A percentile compares a stretch with the other conserved stretches of the same genome.
Evolutionary conservation across 805 yeast genomes (phyloP).

Genomic region (Starmerella kuoi): DNA sequence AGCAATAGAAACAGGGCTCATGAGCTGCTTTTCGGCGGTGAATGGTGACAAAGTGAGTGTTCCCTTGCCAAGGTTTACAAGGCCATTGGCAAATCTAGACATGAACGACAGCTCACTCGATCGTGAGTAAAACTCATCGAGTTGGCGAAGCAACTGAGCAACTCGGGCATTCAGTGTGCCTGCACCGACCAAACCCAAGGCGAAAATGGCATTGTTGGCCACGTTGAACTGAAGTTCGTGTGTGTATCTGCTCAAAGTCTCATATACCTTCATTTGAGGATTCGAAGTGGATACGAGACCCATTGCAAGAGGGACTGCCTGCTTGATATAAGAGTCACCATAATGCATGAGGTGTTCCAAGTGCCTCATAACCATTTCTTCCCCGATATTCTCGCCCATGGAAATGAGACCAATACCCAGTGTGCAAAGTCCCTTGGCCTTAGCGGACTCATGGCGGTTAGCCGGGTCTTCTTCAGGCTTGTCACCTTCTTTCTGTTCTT

Average conservation of each 20-base stretch:
- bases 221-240: conserved; percentile 92
- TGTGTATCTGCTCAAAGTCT: conserved; percentile 87
- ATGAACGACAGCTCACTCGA: conserved; percentile 83
- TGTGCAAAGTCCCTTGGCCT: conserved; percentile 78
- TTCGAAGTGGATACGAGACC: conserved; percentile 85
- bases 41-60: conserved; percentile 81
- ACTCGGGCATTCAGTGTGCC: conserved; percentile 98
- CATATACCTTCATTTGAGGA: conserved; percentile 95
- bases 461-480: conserved; percentile 21
- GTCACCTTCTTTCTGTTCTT: conserved; percentile 24
- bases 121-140: conserved; percentile 84
- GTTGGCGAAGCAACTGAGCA: conserved; percentile 87
- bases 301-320: conserved; percentile 97
- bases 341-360: conserved; percentile 96
- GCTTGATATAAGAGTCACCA: conserved; percentile 79
- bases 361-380: conserved; percentile 93
- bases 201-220: conserved; percentile 85
- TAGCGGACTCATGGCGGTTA: conserved; percentile 30
- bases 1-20: conserved; percentile 82
- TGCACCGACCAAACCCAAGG: conserved; percentile 97
- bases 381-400: conserved; percentile 96
- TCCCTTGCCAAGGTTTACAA: conserved; percentile 92
- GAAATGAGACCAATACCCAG: conserved; percentile 89
- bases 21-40: conserved; percentile 73
- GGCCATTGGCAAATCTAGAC: conserved; percentile 90